Percentiles rank a stretch among this genome's conserved stretches.
Evolutionary conservation across 164 flowering plant species (phyloP).

Genomic region (Chloranthus sessilifolius): DNA sequence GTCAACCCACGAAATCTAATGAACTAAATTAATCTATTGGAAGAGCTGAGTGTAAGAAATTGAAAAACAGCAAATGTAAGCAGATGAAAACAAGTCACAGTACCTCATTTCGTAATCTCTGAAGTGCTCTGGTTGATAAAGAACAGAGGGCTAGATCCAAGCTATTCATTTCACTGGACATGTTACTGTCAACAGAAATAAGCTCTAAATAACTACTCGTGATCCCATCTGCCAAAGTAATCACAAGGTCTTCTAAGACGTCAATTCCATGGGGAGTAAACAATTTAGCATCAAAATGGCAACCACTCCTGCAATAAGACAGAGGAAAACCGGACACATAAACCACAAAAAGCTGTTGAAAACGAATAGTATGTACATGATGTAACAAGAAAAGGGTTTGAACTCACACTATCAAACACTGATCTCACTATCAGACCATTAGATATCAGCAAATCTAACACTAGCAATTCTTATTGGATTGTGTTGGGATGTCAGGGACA

Average conservation of each 20-base stretch:
- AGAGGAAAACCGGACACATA: slow-evolving; percentile 5
- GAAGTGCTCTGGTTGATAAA: slow-evolving; percentile 82
- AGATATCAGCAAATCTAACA: too few species aligned
- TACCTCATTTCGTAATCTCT: slow-evolving; percentile 93
- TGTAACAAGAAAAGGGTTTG: too few species aligned
- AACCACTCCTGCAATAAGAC: slow-evolving; percentile 34
- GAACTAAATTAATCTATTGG: too few species aligned
- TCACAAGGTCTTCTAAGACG: slow-evolving; percentile 87
- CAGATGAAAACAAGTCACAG: neutral
- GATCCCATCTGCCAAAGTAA: slow-evolving; percentile 81
- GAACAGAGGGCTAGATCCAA: slow-evolving; percentile 54
- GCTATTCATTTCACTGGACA: slow-evolving; percentile 56
- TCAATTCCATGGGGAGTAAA: slow-evolving; percentile 49
- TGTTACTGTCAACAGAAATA: slow-evolving; percentile 82
- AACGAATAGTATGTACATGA: too few species aligned
- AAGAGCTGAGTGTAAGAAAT: too few species aligned
- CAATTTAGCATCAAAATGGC: slow-evolving; percentile 50
- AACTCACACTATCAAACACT: too few species aligned
- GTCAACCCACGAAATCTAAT: too few species aligned
- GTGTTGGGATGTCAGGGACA: too few species aligned
- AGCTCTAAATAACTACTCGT: slow-evolving; percentile 76
- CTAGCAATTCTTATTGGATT: too few species aligned
- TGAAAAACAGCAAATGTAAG: too few species aligned
- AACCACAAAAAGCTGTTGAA: too few species aligned
- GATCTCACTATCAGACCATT: too few species aligned